Evolutionary conservation across 2,329 filamentous ascomycete genomes (phyloP), one percentile per base, ranked within the genome.

Genomic region (Neofusicoccum parvum): DNA sequence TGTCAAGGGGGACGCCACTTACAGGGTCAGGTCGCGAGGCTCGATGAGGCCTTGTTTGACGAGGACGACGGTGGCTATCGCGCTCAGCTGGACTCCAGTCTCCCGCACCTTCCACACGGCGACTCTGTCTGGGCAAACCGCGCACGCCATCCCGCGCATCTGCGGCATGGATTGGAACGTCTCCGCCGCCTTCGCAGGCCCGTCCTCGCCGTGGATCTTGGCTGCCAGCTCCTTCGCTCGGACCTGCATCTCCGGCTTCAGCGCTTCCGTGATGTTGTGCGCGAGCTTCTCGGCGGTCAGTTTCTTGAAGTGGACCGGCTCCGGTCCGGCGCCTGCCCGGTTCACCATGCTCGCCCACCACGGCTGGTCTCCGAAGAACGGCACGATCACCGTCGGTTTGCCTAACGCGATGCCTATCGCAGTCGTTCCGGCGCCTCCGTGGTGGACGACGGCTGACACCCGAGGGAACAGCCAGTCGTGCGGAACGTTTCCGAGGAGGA

Each of bases 331-430:
- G 32, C 85, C 84, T 1, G 87, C 83, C 39, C 82, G 85, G 5
- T 82, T 83, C 0, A 92, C 83, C 86, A 91, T 91, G 17, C 82
- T 81, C 2, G 90, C 90, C 90, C 91, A 93, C 73, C 92, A 93
- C 56, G 89, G 85, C 74, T 93, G 90, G 72, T 93, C 90, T 2
- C 90, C 90, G 69, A 93, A 93, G 77, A 93, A 93, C 0, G 90
- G 90, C 1, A 93, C 88, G 32, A 92, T 85, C 86, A 92, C 90
- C 4, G 88, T 92, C 0, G 90, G 90, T 70, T 85, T 86, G 3
- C 85, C 90, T 68, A 85, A 89, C 73, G 90, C 91, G 37, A 93
- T 80, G 1, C 89, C 89, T 53, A 90, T 90, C 1, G 90, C 90
- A 0, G 90, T 91, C 0, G 90, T 93, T 1, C 90, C 90, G 0